A percentile compares a stretch with the other conserved stretches of the same genome.
Evolutionary conservation across 345 rosid species (phyloP).

Genomic region (Lagerstroemia speciosa): DNA sequence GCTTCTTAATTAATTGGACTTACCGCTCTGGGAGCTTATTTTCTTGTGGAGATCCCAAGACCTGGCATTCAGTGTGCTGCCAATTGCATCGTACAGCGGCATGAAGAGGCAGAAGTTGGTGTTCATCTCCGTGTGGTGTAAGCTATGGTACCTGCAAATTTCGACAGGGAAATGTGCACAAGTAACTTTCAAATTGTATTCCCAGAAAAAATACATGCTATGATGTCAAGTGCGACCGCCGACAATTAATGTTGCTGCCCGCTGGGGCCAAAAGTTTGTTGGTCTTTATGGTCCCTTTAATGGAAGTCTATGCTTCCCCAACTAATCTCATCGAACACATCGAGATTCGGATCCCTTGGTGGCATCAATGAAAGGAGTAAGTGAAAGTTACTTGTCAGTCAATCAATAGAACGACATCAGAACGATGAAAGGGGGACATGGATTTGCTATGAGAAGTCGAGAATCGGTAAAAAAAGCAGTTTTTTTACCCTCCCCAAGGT

Average conservation of each 20-base stretch:
- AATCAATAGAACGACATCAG: background rate
- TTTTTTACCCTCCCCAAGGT: too few species aligned
- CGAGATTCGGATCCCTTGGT: background rate
- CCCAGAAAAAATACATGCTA: background rate
- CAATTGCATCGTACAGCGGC: slow-evolving; percentile 79
- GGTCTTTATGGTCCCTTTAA: background rate
- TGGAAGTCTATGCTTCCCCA: background rate
- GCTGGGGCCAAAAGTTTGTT: background rate
- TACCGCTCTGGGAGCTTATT: slow-evolving; percentile 44
- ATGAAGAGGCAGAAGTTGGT: slow-evolving; percentile 92
- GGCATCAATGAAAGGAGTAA: background rate
- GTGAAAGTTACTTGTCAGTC: background rate
- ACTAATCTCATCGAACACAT: background rate
- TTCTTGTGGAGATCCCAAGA: slow-evolving; percentile 70
- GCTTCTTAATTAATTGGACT: background rate
- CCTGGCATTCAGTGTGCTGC: slow-evolving; percentile 56
- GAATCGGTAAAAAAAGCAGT: too few species aligned
- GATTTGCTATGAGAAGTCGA: too few species aligned
- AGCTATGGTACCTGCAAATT: slow-evolving; percentile 61
- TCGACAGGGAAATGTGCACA: background rate
- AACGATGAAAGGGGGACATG: too few species aligned
- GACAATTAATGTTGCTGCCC: background rate
- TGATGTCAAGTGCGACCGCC: background rate
- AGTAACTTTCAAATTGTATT: background rate
- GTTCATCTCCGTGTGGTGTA: slow-evolving; percentile 69